Conservation (phyloP, 1,284 basidiomycete genomes). For the Vanrija pseudolonga region DNA sequence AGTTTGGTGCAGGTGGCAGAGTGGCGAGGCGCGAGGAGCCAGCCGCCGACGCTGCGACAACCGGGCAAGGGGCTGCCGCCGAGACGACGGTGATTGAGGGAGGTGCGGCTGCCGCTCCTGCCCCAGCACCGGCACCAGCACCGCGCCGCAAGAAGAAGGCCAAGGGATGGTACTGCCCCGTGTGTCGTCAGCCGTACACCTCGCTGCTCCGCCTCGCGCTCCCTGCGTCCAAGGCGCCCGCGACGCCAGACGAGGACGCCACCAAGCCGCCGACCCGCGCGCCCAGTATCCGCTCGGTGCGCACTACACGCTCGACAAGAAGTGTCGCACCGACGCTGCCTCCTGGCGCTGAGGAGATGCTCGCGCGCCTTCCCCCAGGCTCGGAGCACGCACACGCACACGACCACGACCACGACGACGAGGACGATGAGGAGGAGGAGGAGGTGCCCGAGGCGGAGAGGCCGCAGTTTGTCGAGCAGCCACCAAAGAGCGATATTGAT, state of each 20-base stretch:
- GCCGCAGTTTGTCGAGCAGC: no score
- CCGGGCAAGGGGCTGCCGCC: constrained; percentile 16
- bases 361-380: constrained; percentile 36
- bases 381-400: constrained; percentile 2
- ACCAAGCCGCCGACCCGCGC: constrained; percentile 20
- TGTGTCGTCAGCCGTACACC: constrained; percentile 87
- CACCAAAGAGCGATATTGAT: no score
- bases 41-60: constrained; percentile 13
- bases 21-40: constrained; percentile 58
- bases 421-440: constrained; percentile 2
- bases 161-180: constrained; percentile 92
- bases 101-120: constrained; percentile 37
- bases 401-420: constrained; percentile 19
- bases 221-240: constrained; percentile 52
- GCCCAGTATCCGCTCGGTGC: constrained; percentile 24
- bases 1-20: constrained; percentile 83
- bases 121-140: constrained; percentile 40
- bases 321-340: constrained; percentile 46
- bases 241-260: background rate
- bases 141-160: constrained; percentile 75
- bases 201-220: constrained; percentile 79
- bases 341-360: constrained; percentile 48
- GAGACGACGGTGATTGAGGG: constrained; percentile 20
- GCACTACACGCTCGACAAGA: constrained; percentile 24
- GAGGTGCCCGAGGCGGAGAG: constrained; percentile 4